Percentiles rank a stretch among this genome's conserved stretches.
Evolutionary conservation across 78 protist species (phyloP).

Genomic region (Planoprotostelium fungivorum): DNA sequence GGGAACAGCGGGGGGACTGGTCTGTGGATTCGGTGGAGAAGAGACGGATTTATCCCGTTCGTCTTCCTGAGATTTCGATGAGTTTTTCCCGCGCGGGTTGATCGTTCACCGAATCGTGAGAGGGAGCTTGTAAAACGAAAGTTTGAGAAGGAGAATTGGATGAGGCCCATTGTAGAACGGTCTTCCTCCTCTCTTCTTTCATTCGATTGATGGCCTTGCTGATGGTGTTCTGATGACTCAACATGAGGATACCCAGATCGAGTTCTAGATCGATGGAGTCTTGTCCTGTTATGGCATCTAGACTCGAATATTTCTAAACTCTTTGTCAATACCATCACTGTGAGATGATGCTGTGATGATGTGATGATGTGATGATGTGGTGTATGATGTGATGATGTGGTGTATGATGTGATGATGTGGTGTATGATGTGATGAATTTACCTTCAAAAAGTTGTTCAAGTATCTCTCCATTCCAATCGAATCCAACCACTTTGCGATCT

Average conservation of each 20-base stretch:
- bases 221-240: not conserved
- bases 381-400: not conserved
- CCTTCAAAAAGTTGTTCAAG: constrained; percentile 42
- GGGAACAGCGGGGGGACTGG: too few relatives aligned
- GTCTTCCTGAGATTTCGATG: too few relatives aligned
- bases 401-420: not conserved
- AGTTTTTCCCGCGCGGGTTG: too few relatives aligned
- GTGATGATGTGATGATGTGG: constrained; percentile 13
- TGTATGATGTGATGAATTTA: constrained; percentile 4
- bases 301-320: not conserved
- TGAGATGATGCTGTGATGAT: not conserved
- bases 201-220: not conserved
- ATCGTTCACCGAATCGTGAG: not conserved
- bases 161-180: not conserved
- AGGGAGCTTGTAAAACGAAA: too few relatives aligned
- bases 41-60: too few relatives aligned
- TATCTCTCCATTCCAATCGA: constrained; percentile 36
- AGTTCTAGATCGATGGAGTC: not conserved
- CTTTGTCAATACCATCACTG: not conserved
- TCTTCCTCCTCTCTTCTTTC: not conserved
- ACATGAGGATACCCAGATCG: not conserved
- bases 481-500: constrained; percentile 25
- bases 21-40: too few relatives aligned
- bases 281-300: not conserved
- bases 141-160: too few relatives aligned